Conservation (phyloP, 805 yeast genomes). For the Candida peoriensis region DNA sequence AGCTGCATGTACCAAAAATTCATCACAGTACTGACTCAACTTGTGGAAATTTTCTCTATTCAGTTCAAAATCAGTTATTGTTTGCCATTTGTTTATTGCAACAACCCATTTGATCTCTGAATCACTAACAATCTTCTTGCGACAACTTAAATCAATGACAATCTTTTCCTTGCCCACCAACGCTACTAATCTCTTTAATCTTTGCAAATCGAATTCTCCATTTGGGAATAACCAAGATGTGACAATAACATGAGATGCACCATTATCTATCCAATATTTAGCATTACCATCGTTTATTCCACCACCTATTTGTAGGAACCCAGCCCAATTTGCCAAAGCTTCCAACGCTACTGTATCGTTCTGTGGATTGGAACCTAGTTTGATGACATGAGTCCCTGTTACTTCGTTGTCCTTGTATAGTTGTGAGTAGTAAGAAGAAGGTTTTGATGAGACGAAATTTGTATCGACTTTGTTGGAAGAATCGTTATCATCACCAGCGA, state of each 20-base stretch:
- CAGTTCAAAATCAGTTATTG: conserved; percentile 64
- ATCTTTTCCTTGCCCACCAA: conserved; percentile 60
- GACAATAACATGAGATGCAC: conserved; percentile 85
- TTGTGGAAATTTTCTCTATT: conserved; percentile 44
- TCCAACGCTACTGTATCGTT: conserved; percentile 80
- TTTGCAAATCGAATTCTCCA: conserved; percentile 44
- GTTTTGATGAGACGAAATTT: conserved; percentile 73
- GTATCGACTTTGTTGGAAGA: conserved; percentile 39
- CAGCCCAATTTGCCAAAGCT: conserved; percentile 75
- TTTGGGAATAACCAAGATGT: conserved; percentile 86
- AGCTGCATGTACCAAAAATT: conserved; percentile 93
- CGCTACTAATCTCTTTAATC: conserved; percentile 45
- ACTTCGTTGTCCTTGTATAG: conserved; percentile 59
- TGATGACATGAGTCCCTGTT: conserved; percentile 86
- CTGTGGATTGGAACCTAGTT: conserved; percentile 68
- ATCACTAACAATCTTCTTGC: conserved; percentile 31
- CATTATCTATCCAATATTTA: conserved; percentile 62
- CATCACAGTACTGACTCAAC: conserved; percentile 67
- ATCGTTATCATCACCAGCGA: conserved; percentile 46
- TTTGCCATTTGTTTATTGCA: conserved; percentile 98
- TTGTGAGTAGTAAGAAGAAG: conserved; percentile 70
- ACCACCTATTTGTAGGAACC: conserved; percentile 81
- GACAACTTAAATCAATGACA: conserved; percentile 90
- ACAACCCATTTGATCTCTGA: conserved; percentile 62
- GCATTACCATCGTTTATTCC: conserved; percentile 81